Base-by-base conservation (phyloP, 805 yeast species). In the Wickerhamiella sergipiensis region DNA sequence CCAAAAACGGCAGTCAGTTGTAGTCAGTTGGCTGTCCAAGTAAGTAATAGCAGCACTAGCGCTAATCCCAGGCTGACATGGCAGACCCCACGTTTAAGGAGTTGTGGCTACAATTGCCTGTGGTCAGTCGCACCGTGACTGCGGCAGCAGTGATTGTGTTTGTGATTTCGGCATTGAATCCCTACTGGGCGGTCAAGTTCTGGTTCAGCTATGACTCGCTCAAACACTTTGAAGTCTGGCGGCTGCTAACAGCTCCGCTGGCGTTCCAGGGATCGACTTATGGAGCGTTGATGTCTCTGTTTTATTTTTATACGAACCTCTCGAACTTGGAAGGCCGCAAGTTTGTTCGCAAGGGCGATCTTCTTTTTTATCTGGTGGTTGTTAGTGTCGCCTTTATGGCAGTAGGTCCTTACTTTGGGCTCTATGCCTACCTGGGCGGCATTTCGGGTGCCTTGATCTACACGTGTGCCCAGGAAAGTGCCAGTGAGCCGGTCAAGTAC, bases 401-500 rank as follows among this genome's bases (percentile, higher is more conserved):
- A 31, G 49, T 50, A 18, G 59, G 55, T 15, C 57, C 59, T 13
- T 33, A 26, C 21, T 21, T 54, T 22, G 58, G 55, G 15, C n/a
- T 46, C 29, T 53, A 49, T 23, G 55, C 55, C 21, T 66, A 55
- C 52, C 52, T 64, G 26, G 47, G 60, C 8, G 63, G 66, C n/a
- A 45, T 67, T 21, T 45, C 56, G 18, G 52, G 57, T 49, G 71
- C 72, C 2, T 46, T 70, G 48, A 54, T 65, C 3, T 69, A 67
- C 54, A 68, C 72, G 1, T 60, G 68, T 64, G 65, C 68, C 13
- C 72, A 70, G 56, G 66, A 64, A 24, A 55, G 60, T 39, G 64
- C 66, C 13, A 56, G 59, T 22, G 57, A 56, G 17, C 56, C 51
- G 39, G 66, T 60, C 29, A 53, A 52, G 19, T 57, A 67, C 42